These are phyloP conservation scores for Solanum medicagineum DNA, from an alignment of 257 asterid genomes.

Conservation along the genomic window DNA sequence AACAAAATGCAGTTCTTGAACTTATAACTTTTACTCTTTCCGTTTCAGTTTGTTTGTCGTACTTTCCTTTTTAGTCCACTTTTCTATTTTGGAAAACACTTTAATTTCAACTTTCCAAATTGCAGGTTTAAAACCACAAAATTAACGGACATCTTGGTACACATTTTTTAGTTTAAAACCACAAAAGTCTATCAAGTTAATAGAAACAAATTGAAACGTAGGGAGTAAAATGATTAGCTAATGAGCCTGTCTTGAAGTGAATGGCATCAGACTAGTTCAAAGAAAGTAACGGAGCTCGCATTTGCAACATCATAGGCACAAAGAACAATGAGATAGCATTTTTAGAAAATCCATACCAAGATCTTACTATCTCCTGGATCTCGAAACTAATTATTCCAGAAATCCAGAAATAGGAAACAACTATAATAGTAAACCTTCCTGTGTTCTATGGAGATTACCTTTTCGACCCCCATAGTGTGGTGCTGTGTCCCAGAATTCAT, in stretches of 20 bases:
- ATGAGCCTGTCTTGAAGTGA: background rate
- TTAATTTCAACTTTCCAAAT: too few relatives aligned
- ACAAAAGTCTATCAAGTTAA: too few relatives aligned
- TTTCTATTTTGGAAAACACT: too few relatives aligned
- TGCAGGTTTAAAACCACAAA: too few relatives aligned
- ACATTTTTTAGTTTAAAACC: too few relatives aligned
- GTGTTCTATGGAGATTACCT: conserved; percentile 18
- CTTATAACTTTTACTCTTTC: background rate
- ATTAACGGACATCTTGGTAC: too few relatives aligned
- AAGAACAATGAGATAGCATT: background rate
- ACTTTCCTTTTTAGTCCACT: too few relatives aligned
- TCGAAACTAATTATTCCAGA: background rate
- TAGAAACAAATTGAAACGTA: too few relatives aligned
- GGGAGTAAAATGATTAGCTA: background rate
- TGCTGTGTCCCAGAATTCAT: conserved; percentile 78
- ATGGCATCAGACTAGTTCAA: background rate
- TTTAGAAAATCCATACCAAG: background rate
- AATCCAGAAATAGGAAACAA: background rate
- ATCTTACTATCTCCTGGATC: background rate
- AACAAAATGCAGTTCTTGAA: background rate
- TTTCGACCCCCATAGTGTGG: conserved; percentile 73
- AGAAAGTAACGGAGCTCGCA: background rate
- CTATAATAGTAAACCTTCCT: background rate
- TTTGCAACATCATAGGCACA: background rate
- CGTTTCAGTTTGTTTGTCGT: too few relatives aligned